These are phyloP conservation scores for Obelidium mucronatum DNA, from an alignment of 192 early-diverging fungal genomes.

Conservation along the genomic window DNA sequence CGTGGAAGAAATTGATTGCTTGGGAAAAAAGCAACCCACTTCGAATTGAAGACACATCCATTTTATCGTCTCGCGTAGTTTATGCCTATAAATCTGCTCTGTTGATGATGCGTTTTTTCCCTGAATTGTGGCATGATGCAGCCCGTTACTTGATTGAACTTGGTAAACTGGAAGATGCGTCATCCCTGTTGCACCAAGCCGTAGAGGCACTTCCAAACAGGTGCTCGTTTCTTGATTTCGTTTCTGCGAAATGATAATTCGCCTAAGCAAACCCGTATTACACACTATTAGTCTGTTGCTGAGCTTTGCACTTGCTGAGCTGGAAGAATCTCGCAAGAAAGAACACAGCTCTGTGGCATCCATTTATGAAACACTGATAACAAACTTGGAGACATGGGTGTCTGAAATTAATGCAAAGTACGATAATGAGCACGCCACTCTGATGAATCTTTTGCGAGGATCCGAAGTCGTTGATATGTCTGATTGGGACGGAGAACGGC, in stretches of 20 bases:
- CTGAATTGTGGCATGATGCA: conserved; percentile 84
- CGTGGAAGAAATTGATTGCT: conserved; percentile 88
- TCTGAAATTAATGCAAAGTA: conserved; percentile 46
- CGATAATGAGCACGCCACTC: conserved; percentile 46
- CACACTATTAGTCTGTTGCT: conserved; percentile 49
- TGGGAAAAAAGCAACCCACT: conserved; percentile 94
- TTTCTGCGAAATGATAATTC: background rate
- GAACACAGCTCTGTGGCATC: conserved; percentile 32
- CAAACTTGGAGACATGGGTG: conserved; percentile 40
- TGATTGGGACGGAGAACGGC: conserved; percentile 59
- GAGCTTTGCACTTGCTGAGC: conserved; percentile 56
- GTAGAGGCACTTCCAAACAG: conserved; percentile 74
- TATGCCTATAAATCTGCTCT: conserved; percentile 90
- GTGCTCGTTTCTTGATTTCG: conserved; percentile 42
- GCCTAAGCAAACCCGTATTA: background rate
- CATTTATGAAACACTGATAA: conserved; percentile 54
- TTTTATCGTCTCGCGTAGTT: conserved; percentile 71
- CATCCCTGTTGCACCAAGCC: conserved; percentile 61
- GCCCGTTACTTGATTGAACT: conserved; percentile 40
- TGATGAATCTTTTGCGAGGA: conserved; percentile 37
- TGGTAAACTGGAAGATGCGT: conserved; percentile 61
- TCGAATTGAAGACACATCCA: conserved; percentile 67
- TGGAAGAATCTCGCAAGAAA: conserved; percentile 52
- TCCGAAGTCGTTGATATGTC: conserved; percentile 29
- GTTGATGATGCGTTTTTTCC: conserved; percentile 82